Evolutionary conservation across 352 stramenopile genomes (phyloP), one percentile per base, ranked within the genome.

Genomic region (Phytophthora citrophthora): DNA sequence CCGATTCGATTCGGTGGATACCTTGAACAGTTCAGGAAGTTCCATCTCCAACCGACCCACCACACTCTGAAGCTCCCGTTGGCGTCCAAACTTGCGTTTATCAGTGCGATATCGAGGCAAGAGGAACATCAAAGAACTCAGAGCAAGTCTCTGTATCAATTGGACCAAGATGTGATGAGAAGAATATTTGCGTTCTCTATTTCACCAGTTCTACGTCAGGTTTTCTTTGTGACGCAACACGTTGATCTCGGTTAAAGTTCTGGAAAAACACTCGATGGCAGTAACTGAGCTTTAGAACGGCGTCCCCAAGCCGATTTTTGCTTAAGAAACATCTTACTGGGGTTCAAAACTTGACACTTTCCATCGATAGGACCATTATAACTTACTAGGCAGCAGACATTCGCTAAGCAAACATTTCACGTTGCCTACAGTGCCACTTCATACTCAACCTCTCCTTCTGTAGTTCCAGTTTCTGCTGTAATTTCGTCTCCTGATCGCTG

Each of bases 301-400:
- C 24, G n/a, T n/a, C n/a, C n/a, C n/a, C 20, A 20, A 20, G 20
- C 18, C 18, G 18, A 20, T 20, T 20, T 20, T 20, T 20, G 18
- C 18, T 20, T 20, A 20, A 20, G 0, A 20, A 20, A 20, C 20
- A 20, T 20, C 20, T 20, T 20, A 20, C 20, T 20, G 20, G 20
- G 1, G 20, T 20, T 20, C 20, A 20, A 20, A 20, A 20, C 20
- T 20, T 20, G 18, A 20, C 18, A 20, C 18, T 20, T 20, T 1
- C 20, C 20, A 20, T 20, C 20, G 20, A 20, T 20, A 20, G 20
- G 20, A 20, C 20, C 20, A 20, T 20, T 20, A 20, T 20, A 20
- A 20, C 20, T 20, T 20, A 20, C 20, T 20, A 20, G 20, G 79
- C 79, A 2, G 67, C 49, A 7, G 76, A 73, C 0, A 55, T 66